Percentiles rank a stretch among this genome's conserved stretches.
phyloP scores from a whole-genome alignment of 1,139 yeast species.

The Debaryomyces fabryi region DNA sequence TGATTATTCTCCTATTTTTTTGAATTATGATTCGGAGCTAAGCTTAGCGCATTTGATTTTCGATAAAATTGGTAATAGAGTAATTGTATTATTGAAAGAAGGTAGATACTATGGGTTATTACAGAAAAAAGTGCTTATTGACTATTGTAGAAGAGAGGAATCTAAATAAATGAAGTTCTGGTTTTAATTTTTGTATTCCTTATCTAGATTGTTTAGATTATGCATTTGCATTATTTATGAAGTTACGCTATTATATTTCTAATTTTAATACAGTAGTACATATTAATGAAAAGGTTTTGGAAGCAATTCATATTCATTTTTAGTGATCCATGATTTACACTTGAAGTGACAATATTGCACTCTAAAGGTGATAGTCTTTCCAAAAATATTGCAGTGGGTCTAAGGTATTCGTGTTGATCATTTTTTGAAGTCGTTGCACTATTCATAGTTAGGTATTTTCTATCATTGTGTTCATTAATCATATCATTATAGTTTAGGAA shows the following conservation, averaged over 20 bases:
- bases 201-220: neutral
- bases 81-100: conserved; percentile 50
- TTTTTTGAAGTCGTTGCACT: conserved; percentile 8
- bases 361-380: conserved; percentile 1
- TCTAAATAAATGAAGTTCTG: neutral
- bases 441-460: conserved; percentile 17
- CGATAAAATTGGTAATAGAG: conserved; percentile 57
- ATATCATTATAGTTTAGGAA: conserved; percentile 14
- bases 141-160: conserved; percentile 34
- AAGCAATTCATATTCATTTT: conserved; percentile 11
- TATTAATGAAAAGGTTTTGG: conserved; percentile 7
- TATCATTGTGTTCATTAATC: conserved; percentile 12
- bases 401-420: conserved; percentile 9
- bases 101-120: conserved; percentile 57
- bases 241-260: conserved; percentile 7
- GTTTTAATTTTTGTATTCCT: neutral
- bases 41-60: conserved; percentile 58
- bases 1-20: conserved; percentile 53
- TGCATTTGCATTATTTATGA: conserved; percentile 1
- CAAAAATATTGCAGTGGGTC: conserved; percentile 10
- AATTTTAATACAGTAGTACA: conserved; percentile 10
- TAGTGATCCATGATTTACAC: conserved; percentile 4
- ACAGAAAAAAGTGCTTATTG: conserved; percentile 59
- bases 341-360: neutral
- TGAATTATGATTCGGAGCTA: conserved; percentile 54